These are phyloP conservation scores for Nepenthes alata DNA, from an alignment of 179 eudicot genomes.

Conservation along the genomic window DNA sequence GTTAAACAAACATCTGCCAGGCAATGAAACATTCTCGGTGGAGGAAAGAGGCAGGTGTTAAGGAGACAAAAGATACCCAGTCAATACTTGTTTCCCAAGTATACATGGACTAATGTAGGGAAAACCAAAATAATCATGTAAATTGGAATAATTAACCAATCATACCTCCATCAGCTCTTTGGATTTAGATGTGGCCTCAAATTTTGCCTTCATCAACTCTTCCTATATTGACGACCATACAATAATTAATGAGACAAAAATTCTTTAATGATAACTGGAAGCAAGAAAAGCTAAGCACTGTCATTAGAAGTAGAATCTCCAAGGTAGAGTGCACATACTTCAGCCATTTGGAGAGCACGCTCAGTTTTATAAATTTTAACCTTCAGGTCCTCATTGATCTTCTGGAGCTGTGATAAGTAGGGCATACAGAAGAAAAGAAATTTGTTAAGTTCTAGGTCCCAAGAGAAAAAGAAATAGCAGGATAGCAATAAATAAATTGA, in stretches of 20 bases:
- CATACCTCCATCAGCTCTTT: slow-evolving; percentile 60
- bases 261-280: background rate
- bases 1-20: too few species aligned
- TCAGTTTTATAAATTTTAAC: slow-evolving; percentile 54
- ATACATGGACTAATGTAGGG: background rate
- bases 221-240: slow-evolving; percentile 27
- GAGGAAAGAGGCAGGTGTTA: too few species aligned
- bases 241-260: background rate
- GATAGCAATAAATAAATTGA: too few species aligned
- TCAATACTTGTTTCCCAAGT: background rate
- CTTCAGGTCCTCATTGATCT: slow-evolving; percentile 55
- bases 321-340: slow-evolving; percentile 26
- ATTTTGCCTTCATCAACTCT: slow-evolving; percentile 75
- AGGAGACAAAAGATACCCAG: too few species aligned
- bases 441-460: too few species aligned
- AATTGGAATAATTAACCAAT: background rate
- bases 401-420: slow-evolving; percentile 45
- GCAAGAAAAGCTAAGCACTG: too few species aligned
- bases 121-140: background rate
- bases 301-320: background rate
- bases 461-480: too few species aligned
- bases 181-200: slow-evolving; percentile 57
- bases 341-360: slow-evolving; percentile 76
- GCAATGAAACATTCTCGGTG: too few species aligned
- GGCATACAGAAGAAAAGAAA: background rate